These are phyloP conservation scores for Gyromitra esculenta DNA, from an alignment of 2,329 filamentous ascomycete species.

Conservation along the genomic window DNA sequence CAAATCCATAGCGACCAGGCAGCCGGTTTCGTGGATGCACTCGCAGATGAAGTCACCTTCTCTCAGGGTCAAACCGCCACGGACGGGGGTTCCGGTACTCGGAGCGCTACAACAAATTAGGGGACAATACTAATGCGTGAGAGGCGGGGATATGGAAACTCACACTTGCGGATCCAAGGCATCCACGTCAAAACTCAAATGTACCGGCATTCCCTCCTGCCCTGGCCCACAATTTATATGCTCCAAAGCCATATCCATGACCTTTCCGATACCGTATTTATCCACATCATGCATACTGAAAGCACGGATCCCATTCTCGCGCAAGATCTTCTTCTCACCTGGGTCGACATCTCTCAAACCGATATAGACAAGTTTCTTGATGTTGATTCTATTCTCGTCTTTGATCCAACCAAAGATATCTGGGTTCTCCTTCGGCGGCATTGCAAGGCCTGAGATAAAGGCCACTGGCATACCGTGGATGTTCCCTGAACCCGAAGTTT, in stretches of 20 bases:
- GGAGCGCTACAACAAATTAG: constrained; percentile 71
- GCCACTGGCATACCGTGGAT: constrained; percentile 98
- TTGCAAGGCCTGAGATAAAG: constrained; percentile 86
- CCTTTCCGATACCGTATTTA: constrained; percentile 90
- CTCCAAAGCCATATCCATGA: constrained; percentile 97
- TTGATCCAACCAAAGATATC: constrained; percentile 91
- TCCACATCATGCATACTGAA: constrained; percentile 99
- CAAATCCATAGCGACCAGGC: constrained; percentile 79
- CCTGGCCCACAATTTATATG: constrained; percentile 64
- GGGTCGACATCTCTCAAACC: constrained; percentile 90
- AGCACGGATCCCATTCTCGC: constrained; percentile 89
- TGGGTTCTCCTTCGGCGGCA: constrained; percentile 70
- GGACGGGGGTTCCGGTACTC: constrained; percentile 92
- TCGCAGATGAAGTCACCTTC: constrained; percentile 98
- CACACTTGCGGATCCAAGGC: constrained; percentile 86
- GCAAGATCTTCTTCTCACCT: constrained; percentile 91
- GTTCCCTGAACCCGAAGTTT: constrained; percentile 88
- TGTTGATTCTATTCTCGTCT: constrained; percentile 69
- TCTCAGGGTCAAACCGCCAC: constrained; percentile 89
- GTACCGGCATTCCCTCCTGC: constrained; percentile 91
- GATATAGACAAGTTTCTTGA: constrained; percentile 94
- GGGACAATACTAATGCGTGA: neutral
- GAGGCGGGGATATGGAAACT: constrained; percentile 5
- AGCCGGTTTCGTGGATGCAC: constrained; percentile 81
- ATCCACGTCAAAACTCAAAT: constrained; percentile 96